A percentile compares a stretch with the other conserved stretches of the same genome.
Conservation (phyloP, 2,329 filamentous ascomycete species). For the Ophiostoma fasciatum region DNA sequence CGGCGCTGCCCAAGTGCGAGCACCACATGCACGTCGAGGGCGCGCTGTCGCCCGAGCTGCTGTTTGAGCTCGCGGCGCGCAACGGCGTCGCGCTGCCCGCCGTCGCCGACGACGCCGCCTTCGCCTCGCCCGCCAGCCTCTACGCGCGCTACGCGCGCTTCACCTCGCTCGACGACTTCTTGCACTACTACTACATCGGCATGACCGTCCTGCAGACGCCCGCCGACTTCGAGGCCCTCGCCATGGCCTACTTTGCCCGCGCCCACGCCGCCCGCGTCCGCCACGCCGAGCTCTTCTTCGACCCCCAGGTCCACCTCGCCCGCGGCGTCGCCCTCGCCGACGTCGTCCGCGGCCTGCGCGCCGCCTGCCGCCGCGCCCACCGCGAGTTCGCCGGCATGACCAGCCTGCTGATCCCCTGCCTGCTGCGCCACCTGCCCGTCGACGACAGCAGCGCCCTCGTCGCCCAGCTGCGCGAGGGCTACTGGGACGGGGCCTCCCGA, state of each 20-base stretch:
- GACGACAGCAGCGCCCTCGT: conserved; percentile 36
- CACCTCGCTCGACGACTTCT: conserved; percentile 56
- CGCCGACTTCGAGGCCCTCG: conserved; percentile 58
- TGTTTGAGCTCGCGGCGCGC: conserved; percentile 52
- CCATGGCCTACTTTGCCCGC: conserved; percentile 54
- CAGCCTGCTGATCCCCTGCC: conserved; percentile 54
- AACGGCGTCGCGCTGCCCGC: conserved; percentile 48
- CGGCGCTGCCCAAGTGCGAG: conserved; percentile 61
- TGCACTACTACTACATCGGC: conserved; percentile 64
- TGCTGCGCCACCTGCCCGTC: conserved; percentile 54
- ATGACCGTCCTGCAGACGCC: conserved; percentile 52
- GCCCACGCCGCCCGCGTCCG: conserved; percentile 50
- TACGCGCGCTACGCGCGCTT: conserved; percentile 51
- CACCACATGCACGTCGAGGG: conserved; percentile 73
- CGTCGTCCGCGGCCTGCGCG: conserved; percentile 47
- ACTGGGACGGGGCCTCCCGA: conserved; percentile 26
- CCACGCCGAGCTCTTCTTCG: conserved; percentile 69
- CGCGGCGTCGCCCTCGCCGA: conserved; percentile 49
- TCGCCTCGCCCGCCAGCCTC: conserved; percentile 43
- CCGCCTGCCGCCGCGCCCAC: conserved; percentile 45
- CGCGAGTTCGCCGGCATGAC: conserved; percentile 44
- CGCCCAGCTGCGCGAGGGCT: conserved; percentile 24
- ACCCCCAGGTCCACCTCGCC: conserved; percentile 58
- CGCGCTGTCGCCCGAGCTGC: conserved; percentile 51
- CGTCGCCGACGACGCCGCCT: conserved; percentile 43